Conservation (phyloP, 1,284 basidiomycete genomes). For the Coniferiporia sulphurascens region DNA sequence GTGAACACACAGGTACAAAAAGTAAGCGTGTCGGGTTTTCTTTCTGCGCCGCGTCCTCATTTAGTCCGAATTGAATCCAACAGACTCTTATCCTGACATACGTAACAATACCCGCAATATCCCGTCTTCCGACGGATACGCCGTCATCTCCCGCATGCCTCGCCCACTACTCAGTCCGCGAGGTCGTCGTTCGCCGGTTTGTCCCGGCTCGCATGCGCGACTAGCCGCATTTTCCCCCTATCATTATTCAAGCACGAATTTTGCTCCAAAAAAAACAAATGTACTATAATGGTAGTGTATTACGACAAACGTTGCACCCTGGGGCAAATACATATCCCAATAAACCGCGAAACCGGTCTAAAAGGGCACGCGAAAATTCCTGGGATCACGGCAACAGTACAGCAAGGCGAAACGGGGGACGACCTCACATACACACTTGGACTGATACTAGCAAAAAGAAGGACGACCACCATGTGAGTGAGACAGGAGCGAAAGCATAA, state of each 20-base stretch:
- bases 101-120: constrained; percentile 79
- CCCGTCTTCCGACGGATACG: constrained; percentile 44
- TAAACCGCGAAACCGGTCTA: not conserved
- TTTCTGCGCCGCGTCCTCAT: not conserved
- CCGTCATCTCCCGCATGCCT: constrained; percentile 70
- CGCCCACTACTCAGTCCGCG: constrained; percentile 71
- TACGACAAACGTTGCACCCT: not conserved
- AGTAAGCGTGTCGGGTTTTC: constrained; percentile 37
- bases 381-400: not conserved
- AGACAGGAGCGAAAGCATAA: not conserved
- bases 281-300: constrained; percentile 6
- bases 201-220: constrained; percentile 91
- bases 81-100: constrained; percentile 89
- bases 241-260: not conserved
- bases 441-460: not conserved
- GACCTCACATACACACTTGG: not conserved
- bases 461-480: not conserved
- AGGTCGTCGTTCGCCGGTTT: constrained; percentile 84
- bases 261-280: not conserved
- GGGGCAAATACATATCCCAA: not conserved
- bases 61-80: not conserved
- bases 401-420: not conserved
- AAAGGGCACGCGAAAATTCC: too few species aligned
- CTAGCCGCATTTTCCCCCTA: constrained; percentile 29
- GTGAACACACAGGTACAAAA: constrained; percentile 98